Base-by-base conservation (phyloP, 768 basidiomycete genomes). In the Tricholoma sp. region DNA sequence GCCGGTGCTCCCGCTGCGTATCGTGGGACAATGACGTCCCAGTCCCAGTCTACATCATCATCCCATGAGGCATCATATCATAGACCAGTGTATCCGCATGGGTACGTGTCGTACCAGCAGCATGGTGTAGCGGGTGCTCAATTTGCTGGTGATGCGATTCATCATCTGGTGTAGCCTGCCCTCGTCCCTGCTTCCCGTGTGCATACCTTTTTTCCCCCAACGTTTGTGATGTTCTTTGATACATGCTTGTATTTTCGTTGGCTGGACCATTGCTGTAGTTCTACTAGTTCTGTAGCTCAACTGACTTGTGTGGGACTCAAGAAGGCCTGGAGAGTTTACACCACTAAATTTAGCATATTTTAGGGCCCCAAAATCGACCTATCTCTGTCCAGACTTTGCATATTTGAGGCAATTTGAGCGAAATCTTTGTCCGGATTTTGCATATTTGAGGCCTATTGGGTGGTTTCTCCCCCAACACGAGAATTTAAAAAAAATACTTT, bases 71-170 rank as follows among this genome's bases (percentile, higher is more conserved):
- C 2, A 27, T 43, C 41, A 21, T 19, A 55, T 31, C 52, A 58
- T 14, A 54, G 56, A 37, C 53, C 55, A 6, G 12, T 22, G 9
- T 65, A 41, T 47, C 62, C 62, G 1, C 54, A 50, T 18, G 64
- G 62, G 18, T 63, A 61, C 43, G 64, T 65, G 24, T 54, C 55
- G 21, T 51, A 52, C 47, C 46, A 54, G 21, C 51, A 58, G 19
- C 57, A 61, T 9, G 57, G 27, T 16, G 50, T 53, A 6, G 57
- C 54, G 27, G 55, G 54, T 16, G 57, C 43, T 31, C 41, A 61
- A n/a, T 60, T 43, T 41, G 7, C 52, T 34, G 57, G 34, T 18
- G 47, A 50, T n/a, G 14, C 47, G 27, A 50, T 50, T n/a, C 47
- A 50, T 29, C 22, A 49, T 31, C 16, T 29, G 27, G 14, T 16